Evolutionary conservation across 345 rosid species (phyloP).

Genomic region (Brassica juncea): DNA sequence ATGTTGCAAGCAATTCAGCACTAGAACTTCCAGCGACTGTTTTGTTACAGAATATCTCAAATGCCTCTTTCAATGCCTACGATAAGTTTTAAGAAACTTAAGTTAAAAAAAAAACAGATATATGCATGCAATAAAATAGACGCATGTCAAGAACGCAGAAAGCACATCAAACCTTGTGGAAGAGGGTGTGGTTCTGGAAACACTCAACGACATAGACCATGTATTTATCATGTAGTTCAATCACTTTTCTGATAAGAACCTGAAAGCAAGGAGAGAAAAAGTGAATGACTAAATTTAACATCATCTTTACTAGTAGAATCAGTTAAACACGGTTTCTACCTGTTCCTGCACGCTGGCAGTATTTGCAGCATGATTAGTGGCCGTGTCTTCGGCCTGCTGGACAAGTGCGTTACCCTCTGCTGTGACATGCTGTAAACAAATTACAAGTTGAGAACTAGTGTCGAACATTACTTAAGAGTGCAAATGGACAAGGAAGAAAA

Average conservation of each 20-base stretch:
- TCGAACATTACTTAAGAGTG: background rate
- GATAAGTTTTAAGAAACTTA: no score
- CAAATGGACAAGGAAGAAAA: slow-evolving; percentile 1
- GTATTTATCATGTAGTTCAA: slow-evolving; percentile 77
- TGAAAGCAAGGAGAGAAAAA: slow-evolving; percentile 38
- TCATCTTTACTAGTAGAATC: background rate
- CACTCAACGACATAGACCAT: slow-evolving; percentile 52
- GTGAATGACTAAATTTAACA: background rate
- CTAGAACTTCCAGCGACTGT: background rate
- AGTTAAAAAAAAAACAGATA: no score
- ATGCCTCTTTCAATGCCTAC: slow-evolving; percentile 25
- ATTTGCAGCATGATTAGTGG: slow-evolving; percentile 48
- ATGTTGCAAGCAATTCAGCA: slow-evolving; percentile 39
- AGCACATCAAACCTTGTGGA: slow-evolving; percentile 38
- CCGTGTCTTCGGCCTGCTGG: slow-evolving; percentile 67
- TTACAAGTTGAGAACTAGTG: slow-evolving; percentile 1
- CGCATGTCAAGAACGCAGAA: no score
- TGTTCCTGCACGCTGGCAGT: slow-evolving; percentile 71
- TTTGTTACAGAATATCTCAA: background rate
- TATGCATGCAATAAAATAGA: no score
- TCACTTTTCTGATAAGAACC: slow-evolving; percentile 71
- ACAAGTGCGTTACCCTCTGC: slow-evolving; percentile 83
- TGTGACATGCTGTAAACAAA: slow-evolving; percentile 70
- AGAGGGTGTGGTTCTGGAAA: slow-evolving; percentile 45
- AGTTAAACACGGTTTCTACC: slow-evolving; percentile 43